Base-by-base conservation (phyloP, 139 green algal species). In the Pycnococcus provasolii region DNA sequence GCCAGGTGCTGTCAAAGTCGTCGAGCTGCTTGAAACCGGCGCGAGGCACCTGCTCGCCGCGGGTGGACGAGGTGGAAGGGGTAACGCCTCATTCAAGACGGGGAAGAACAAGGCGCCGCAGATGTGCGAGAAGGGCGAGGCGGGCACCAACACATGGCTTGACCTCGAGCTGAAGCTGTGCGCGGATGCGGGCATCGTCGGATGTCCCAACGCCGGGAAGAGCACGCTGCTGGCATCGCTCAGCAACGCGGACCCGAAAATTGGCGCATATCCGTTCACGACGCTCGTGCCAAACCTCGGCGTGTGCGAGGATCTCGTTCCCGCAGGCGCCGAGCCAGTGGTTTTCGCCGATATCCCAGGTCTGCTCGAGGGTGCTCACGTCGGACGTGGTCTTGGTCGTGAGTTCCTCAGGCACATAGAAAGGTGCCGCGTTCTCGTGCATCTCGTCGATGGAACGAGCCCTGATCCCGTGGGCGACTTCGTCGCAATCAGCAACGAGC, bases 261-360 rank as follows among this genome's bases (percentile, higher is more conserved):
- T 99, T 43, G 94, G 90, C 15, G 79, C 89, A 76, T 98, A 99
- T 77, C 90, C 91, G 41, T 99, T 99, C 82, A 99, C 94, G 4
- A 99, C 94, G 9, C 85, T 99, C 13, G 79, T 90, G 53, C 94
- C 94, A 53, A 97, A 99, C 77, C 82, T 99, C 42, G 94, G 92
- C 26, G 26, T 26, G 26, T 26, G 26, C 26, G 26, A 26, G 26
- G 26, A 26, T 26, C 26, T 26, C 26, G 26, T 26, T 26, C 26
- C 26, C 26, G 26, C 26, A 26, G 26, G 26, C 26, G 26, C 26
- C 58, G 52, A 73, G 70, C 68, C 62, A 9, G 58, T 68, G 50
- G 75, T 81, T 50, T 81, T 78, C 45, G 76, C 76, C 67, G 89
- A 96, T 73, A 84, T 97, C 44, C 91, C 89, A 2, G 92, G 93